phyloP scores from a whole-genome alignment of 495 filamentous ascomycete species.

The Lichenothelia convexa region DNA sequence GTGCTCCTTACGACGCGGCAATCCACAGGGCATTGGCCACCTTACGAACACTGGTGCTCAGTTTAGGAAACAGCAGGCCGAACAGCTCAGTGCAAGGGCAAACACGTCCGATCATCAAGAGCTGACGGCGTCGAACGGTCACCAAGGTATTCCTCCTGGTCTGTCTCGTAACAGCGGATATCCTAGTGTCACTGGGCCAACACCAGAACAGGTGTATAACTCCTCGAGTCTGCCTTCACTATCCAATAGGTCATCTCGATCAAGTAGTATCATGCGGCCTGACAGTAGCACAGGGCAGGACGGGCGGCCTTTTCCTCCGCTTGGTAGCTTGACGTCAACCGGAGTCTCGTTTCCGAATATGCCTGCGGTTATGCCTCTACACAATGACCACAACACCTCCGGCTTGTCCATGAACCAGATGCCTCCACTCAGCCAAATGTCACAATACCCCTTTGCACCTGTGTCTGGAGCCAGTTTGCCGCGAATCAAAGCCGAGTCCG shows the following conservation, averaged over 20 bases:
- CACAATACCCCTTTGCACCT: neutral
- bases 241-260: conserved; percentile 2
- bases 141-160: neutral
- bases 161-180: neutral
- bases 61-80: neutral
- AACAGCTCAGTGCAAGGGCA: neutral
- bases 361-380: no score
- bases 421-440: neutral
- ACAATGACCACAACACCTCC: neutral
- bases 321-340: no score
- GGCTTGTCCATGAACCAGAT: neutral
- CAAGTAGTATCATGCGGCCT: conserved; percentile 1
- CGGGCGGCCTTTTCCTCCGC: no score
- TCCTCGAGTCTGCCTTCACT: neutral
- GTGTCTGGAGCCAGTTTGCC: neutral
- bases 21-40: conserved; percentile 82
- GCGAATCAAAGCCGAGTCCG: neutral
- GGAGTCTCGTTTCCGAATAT: no score
- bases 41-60: conserved; percentile 52
- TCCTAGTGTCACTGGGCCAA: no score
- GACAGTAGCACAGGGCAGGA: neutral
- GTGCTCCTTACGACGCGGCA: conserved; percentile 85
- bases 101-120: conserved; percentile 7
- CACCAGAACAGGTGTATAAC: no score
- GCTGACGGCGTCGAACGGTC: conserved; percentile 1